Base-by-base conservation (phyloP, 2,329 filamentous ascomycete species). In the Hypoxylon sp. region DNA sequence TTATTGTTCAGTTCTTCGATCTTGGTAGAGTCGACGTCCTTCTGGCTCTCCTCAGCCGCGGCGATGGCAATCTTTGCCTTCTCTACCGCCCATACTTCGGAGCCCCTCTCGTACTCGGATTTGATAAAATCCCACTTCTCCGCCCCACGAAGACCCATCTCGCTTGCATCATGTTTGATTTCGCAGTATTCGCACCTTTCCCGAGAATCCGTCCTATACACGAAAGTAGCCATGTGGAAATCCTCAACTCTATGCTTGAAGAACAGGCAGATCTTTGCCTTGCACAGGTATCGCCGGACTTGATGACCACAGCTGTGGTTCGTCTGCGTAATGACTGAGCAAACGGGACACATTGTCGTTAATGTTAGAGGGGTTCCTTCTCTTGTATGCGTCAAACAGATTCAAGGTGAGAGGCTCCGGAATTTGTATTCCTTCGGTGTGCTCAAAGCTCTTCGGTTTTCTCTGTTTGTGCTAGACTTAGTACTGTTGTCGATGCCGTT, bases 301-400 rank as follows among this genome's bases (percentile, higher is more conserved):
- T 66, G 66, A 19, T 67, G 63, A 11, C 67, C 67, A 51, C 67
- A 69, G 19, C 19, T 60, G 48, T 49, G 21, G 56, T 60, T 63
- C 4, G 32, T 43, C 19, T 59, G 56, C 3, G 19, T 13, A 14
- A 67, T n/a, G 17, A 51, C 25, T 11, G 7, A 13, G 34, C 61
- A 48, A 45, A 41, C 21, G n/a, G 4, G 45, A 21, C 51, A 50
- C 45, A 57, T 63, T 43, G 13, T 56, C 11, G 21, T 10, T 17
- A 19, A 17, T 21, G 10, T 3, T 14, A 2, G 19, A n/a, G 13
- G 10, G 9, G 9, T 21, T 32, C 17, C 17, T 11, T 43, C 19
- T 19, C 38, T 21, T 19, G 38, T 43, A 43, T 21, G 17, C 7
- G 38, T 19, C 3, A 10, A 7, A 17, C n/a, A n/a, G 14, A 11